Percentiles rank a stretch among this genome's conserved stretches.
Conservation (phyloP, 1,284 basidiomycete genomes). For the Moesziomyces globuligerus region DNA sequence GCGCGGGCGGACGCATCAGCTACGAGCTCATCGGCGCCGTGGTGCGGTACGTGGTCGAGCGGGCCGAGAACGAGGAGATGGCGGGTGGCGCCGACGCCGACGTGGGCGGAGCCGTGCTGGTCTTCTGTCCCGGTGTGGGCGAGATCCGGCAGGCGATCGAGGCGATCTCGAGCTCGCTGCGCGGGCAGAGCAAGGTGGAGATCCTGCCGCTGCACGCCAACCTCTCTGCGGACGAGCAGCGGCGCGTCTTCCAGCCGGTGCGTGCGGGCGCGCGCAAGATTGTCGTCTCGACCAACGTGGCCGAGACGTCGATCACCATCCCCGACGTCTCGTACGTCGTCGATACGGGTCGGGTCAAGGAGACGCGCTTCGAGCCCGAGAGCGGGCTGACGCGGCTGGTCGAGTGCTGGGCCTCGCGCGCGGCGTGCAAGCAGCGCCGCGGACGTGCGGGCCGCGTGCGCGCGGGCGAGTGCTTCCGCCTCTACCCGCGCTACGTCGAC, state of each 20-base stretch:
- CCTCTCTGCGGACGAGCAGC: constrained; percentile 84
- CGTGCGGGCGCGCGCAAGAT: constrained; percentile 77
- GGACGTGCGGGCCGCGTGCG: constrained; percentile 87
- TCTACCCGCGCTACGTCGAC: constrained; percentile 80
- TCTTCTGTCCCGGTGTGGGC: constrained; percentile 81
- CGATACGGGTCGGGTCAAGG: constrained; percentile 89
- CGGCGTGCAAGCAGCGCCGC: constrained; percentile 83
- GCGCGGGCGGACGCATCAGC: constrained; percentile 76
- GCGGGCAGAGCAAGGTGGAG: constrained; percentile 70
- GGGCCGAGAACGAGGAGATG: constrained; percentile 71
- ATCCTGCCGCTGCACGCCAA: constrained; percentile 90
- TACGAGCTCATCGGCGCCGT: constrained; percentile 79
- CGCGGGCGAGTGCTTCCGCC: constrained; percentile 68
- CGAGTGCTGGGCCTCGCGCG: constrained; percentile 82
- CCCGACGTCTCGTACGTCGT: constrained; percentile 66
- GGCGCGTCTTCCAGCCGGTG: constrained; percentile 76
- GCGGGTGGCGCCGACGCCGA: constrained; percentile 61
- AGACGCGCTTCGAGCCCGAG: constrained; percentile 83
- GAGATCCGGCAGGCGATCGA: constrained; percentile 76
- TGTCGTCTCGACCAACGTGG: constrained; percentile 89
- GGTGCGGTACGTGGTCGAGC: constrained; percentile 76
- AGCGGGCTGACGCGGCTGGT: constrained; percentile 79
- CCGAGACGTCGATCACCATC: constrained; percentile 92
- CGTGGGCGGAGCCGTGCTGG: constrained; percentile 73
- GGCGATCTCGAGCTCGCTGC: constrained; percentile 71